Evolutionary conservation across 2,329 filamentous ascomycete species (phyloP).

Genomic region (Thermomyces lanuginosus): DNA sequence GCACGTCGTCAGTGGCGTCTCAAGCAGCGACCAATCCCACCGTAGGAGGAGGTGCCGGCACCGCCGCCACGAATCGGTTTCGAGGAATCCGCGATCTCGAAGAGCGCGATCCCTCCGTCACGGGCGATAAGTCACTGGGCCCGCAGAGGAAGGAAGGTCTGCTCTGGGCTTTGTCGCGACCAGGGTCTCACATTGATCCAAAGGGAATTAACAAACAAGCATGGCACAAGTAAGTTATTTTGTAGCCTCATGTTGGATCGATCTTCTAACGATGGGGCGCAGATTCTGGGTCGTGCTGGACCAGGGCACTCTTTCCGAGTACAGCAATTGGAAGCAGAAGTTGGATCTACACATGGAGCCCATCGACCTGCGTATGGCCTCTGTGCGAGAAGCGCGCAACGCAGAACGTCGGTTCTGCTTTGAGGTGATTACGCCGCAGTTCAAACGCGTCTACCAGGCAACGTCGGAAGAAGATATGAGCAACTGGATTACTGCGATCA

Average conservation of each 20-base stretch:
- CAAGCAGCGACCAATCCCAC: conserved; percentile 20
- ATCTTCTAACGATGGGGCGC: conserved; percentile 2
- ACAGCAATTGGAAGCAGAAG: conserved; percentile 98
- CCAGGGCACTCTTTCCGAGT: conserved; percentile 90
- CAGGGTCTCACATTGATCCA: conserved; percentile 86
- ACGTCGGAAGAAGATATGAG: conserved; percentile 97
- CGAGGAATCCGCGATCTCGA: conserved; percentile 86
- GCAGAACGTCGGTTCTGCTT: conserved; percentile 94
- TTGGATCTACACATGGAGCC: conserved; percentile 95
- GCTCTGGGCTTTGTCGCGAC: conserved; percentile 83
- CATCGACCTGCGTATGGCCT: conserved; percentile 91
- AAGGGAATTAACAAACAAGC: conserved; percentile 91
- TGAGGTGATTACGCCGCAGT: conserved; percentile 93
- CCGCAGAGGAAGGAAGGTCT: conserved; percentile 82
- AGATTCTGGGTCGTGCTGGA: conserved; percentile 98
- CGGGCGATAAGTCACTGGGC: conserved; percentile 39
- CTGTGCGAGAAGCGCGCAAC: conserved; percentile 86
- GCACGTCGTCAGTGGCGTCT: conserved; percentile 30
- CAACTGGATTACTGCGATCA: conserved; percentile 89
- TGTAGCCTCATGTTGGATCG: conserved; percentile 2
- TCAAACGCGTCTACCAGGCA: conserved; percentile 90
- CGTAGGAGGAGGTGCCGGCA: too few species aligned
- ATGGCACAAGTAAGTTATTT: conserved; percentile 76
- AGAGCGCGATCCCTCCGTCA: conserved; percentile 50
- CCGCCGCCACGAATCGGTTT: conserved; percentile 41